Percentiles rank a stretch among this genome's conserved stretches.
These are phyloP conservation scores for Neospermospora avenae DNA, from an alignment of 2,329 filamentous ascomycete species.

Conservation along the genomic window DNA sequence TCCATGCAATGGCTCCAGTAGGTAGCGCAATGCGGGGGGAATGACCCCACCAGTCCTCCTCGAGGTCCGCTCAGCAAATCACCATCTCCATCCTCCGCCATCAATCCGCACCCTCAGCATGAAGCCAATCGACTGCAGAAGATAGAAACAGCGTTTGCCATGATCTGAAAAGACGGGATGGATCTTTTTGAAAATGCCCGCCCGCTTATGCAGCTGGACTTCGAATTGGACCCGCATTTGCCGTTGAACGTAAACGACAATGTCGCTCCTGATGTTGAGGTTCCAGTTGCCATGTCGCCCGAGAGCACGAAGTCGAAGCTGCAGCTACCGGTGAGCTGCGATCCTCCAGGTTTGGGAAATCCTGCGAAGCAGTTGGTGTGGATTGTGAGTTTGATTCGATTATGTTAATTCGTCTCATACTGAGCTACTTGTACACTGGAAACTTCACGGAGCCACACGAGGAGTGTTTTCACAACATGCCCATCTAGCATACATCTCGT, in stretches of 20 bases:
- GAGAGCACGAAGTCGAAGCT: conserved; percentile 40
- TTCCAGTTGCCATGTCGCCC: conserved; percentile 23
- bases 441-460: neutral
- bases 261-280: neutral
- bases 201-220: neutral
- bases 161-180: neutral
- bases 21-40: too few species aligned
- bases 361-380: conserved; percentile 77
- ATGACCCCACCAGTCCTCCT: too few species aligned
- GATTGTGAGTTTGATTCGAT: conserved; percentile 59
- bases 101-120: neutral
- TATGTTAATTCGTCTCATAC: neutral
- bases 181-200: neutral
- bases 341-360: conserved; percentile 71
- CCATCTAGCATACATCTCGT: neutral
- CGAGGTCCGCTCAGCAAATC: neutral
- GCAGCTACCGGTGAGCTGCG: conserved; percentile 77
- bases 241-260: neutral
- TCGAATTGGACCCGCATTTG: neutral
- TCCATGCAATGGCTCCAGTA: too few species aligned
- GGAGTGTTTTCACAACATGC: neutral
- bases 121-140: neutral
- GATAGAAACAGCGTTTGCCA: neutral
- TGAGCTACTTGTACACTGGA: neutral
- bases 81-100: neutral